Base-by-base conservation (phyloP, 495 filamentous ascomycete genomes). In the Letharia lupina region DNA sequence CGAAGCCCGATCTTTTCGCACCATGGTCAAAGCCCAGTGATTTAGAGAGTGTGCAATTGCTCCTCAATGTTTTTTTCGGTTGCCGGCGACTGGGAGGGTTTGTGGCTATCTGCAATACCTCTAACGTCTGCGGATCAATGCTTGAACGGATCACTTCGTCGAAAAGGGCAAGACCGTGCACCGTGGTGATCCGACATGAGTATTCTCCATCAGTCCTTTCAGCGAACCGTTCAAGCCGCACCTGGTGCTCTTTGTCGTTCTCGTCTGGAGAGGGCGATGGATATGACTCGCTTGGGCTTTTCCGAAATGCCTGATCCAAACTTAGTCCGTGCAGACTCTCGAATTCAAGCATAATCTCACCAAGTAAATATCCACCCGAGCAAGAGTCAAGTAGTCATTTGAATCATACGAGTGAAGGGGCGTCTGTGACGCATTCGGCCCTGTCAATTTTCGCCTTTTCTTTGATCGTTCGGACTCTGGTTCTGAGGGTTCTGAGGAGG, bases 291-390 rank as follows among this genome's bases (percentile, higher is more conserved):
- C n/a, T 42, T n/a, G 28, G 42, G 39, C 35, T 41, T 20, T 54
- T 63, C n/a, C 20, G 62, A 40, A 67, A 70, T 18, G 39, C 60
- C 68, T 70, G 44, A 16, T 45, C 20, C 18, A 31, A 2, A 15
- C 2, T 59, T 4, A 61, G 58, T 44, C 10, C 13, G 28, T 28
- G 10, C 31, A 58, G 45, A 33, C 28, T 20, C 8, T 12, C 15
- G n/a, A 3, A 31, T 41, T 28, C 18, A 39, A 35, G 28, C 12
- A 13, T 39, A 9, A 33, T 54, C 65, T 39, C 64, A 69, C 67
- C 33, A 69, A 39, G 33, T 40, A 52, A 10, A 71, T 56, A 31
- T 72, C 70, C 31, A 70, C 47, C 44, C 56, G 59, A 42, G 70
- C 64, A 20, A 72, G 60, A 33, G 65, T 68, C 40, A 72, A 18